Base-by-base conservation (phyloP, 2,329 filamentous ascomycete genomes). In the Pyrenochaeta sp. region DNA sequence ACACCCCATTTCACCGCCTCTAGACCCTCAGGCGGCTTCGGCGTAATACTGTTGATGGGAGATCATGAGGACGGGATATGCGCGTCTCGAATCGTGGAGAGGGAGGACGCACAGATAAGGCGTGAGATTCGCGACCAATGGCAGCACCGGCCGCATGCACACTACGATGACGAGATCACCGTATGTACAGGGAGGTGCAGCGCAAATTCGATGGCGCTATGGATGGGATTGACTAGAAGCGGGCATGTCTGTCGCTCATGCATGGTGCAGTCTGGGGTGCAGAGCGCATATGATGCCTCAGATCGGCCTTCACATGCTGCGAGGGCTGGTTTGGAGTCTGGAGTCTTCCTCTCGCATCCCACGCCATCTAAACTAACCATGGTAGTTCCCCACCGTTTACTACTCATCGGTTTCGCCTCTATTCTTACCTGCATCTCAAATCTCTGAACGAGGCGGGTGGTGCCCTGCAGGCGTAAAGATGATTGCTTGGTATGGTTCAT, bases 231-330 rank as follows among this genome's bases (percentile, higher is more conserved):
- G 47, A 49, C 54, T 27, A 43, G 32, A 46, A 61, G 50, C 47
- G 56, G 59, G 39, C 47, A 58, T 56, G 50, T 49, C 53, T 54
- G 58, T 61, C 54, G 55, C 52, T 56, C 48, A 57, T 56, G 59
- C 57, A 58, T 50, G 47, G 51, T 30, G 54, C 43, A 54, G 44
- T 65, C 64, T 62, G 65, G 65, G 65, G 65, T 68, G 58, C 65
- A 68, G 62, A 61, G 37, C 58, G 55, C 58, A 43, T 52, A 37
- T 24, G 32, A 57, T 56, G 42, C 55, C 56, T 59, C 54, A 48
- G 39, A 57, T 64, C 52, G 50, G 48, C 55, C n/a, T 56, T 52
- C 54, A 60, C 54, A 54, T 60, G 56, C 45, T n/a, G n/a, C 42
- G 24, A 46, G 36, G 36, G 36, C 8, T 39, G 36, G 24, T 43